Base-by-base conservation (phyloP, 495 filamentous ascomycete genomes). In the Penicillium mononematosum region DNA sequence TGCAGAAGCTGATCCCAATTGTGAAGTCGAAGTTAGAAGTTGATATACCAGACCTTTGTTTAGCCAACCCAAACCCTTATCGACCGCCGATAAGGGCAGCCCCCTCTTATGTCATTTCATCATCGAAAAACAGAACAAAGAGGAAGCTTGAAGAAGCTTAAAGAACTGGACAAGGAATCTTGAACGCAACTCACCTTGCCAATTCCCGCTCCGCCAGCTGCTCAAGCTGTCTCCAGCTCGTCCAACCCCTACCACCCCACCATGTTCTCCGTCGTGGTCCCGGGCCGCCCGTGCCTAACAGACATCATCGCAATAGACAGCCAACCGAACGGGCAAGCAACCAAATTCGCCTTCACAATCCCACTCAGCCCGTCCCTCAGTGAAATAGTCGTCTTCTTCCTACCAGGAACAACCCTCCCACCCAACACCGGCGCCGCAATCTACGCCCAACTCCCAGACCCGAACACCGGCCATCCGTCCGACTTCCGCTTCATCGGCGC, bases 361-460 rank as follows among this genome's bases (percentile, higher is more conserved):
- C 78, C 85, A 1, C 62, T 79, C 6, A 60, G 59, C n/a, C 80
- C 85, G 0, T 46, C 75, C 24, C 91, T 96, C 78, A 81, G 78
- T 44, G 91, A 97, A 61, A 75, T 99, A 52, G 88, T 90, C 59
- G 84, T 96, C 59, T 98, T 99, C 78, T 76, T 97, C 39, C 85
- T 96, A 7, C 94, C 94, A 2, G 89, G 88, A 47, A 80, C 84
- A 8, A 69, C 78, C 29, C 81, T 98, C 0, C 92, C 92, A 0
- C 78, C 78, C 4, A 83, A 83, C 61, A 89, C 89, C 43, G 91
- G 89, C 3, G 94, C 92, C 8, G 90, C 90, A 19, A 91, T 98
- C 56, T 97, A 96, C 75, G 78, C 95, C 39, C 83, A 91, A 58
- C 77, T 88, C 42, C 83, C 88, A 1, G 72, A 74, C 51, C 68